Conservation (phyloP, 2,329 filamentous ascomycete genomes). For the Aphanocladium album region DNA sequence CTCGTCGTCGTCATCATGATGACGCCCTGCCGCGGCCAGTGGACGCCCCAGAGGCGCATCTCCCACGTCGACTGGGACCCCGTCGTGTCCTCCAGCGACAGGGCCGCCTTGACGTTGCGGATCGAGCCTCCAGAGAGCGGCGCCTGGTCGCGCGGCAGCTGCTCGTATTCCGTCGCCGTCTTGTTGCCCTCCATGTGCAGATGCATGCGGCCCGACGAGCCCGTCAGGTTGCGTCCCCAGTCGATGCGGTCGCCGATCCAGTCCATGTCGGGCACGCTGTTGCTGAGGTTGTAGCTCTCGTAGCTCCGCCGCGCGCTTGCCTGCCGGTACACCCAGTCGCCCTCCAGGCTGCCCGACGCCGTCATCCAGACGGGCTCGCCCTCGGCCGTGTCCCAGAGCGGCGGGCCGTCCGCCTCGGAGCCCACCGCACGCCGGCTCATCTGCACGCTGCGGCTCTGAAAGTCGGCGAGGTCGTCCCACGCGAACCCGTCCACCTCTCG, state of each 20-base stretch:
- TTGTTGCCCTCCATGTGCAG: constrained; percentile 58
- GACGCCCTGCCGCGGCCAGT: constrained; percentile 76
- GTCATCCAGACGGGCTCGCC: constrained; percentile 64
- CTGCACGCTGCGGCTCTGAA: constrained; percentile 60
- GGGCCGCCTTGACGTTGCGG: constrained; percentile 63
- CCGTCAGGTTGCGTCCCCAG: constrained; percentile 80
- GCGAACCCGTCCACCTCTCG: constrained; percentile 67
- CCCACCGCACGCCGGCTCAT: constrained; percentile 50
- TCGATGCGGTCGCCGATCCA: constrained; percentile 56
- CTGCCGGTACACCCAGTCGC: constrained; percentile 64
- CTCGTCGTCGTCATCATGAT: constrained; percentile 84
- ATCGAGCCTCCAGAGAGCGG: constrained; percentile 45
- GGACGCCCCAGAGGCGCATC: constrained; percentile 74
- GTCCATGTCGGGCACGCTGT: constrained; percentile 58
- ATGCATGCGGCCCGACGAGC: constrained; percentile 61
- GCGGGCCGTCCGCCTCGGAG: constrained; percentile 22
- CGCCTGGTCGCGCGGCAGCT: constrained; percentile 28
- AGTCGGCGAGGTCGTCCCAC: constrained; percentile 67
- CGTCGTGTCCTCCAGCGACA: constrained; percentile 68
- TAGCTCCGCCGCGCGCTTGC: constrained; percentile 42
- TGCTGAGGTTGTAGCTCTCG: constrained; percentile 57
- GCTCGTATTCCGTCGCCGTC: constrained; percentile 40
- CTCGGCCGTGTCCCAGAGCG: constrained; percentile 32
- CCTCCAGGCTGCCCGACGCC: constrained; percentile 69
- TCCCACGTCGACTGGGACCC: constrained; percentile 68